phyloP scores from a whole-genome alignment of 2,329 filamentous ascomycete genomes.

The Fusarium mangiferae region DNA sequence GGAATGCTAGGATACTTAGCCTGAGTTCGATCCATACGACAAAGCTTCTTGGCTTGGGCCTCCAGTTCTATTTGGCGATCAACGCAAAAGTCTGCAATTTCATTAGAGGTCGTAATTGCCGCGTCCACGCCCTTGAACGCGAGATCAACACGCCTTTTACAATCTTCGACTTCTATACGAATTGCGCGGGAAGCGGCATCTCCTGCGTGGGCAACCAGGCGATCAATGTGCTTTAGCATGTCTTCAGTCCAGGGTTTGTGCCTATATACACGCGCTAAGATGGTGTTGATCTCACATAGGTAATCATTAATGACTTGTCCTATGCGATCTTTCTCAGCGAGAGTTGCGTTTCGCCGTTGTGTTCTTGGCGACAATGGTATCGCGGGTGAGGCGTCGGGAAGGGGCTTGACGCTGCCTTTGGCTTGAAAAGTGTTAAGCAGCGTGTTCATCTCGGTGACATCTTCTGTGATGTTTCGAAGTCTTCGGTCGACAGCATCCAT shows the following conservation, averaged over 20 bases:
- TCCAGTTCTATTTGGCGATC: constrained; percentile 7
- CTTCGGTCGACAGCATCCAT: constrained; percentile 15
- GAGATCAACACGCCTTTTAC: background rate
- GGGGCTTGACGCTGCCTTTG: background rate
- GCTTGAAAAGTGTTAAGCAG: constrained; percentile 1
- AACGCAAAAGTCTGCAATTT: background rate
- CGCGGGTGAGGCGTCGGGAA: background rate
- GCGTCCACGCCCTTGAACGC: background rate
- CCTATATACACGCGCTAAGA: background rate
- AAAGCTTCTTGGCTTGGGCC: constrained; percentile 4
- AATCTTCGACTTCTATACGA: constrained; percentile 4
- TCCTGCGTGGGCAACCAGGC: background rate
- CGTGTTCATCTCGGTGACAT: background rate
- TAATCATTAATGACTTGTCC: background rate
- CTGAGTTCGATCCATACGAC: constrained; percentile 7
- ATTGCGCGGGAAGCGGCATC: background rate
- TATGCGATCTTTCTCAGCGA: constrained; percentile 17
- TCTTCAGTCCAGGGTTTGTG: background rate
- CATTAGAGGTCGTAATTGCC: background rate
- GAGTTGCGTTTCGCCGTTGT: background rate
- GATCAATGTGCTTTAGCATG: background rate
- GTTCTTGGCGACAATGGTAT: background rate
- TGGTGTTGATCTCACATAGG: background rate
- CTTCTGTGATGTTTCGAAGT: background rate
- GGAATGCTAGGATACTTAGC: background rate